Conservation (phyloP, 2,329 filamentous ascomycete genomes). For the Pseudogymnoascus destructans region DNA sequence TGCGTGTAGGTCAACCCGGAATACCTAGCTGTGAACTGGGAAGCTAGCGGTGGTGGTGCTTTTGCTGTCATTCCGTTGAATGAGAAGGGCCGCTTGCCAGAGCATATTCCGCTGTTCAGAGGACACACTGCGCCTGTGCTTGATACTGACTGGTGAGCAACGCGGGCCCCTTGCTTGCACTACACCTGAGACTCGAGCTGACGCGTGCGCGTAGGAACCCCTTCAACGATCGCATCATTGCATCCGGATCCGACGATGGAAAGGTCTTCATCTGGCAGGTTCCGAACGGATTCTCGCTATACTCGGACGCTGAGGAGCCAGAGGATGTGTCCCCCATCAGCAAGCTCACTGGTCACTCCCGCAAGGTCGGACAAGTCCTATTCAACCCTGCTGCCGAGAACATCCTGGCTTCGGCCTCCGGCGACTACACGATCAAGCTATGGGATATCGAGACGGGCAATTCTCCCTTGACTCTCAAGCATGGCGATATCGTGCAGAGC, state of each 20-base stretch:
- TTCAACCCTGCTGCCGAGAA: slow-evolving; percentile 97
- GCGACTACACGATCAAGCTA: slow-evolving; percentile 87
- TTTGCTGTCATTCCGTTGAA: slow-evolving; percentile 89
- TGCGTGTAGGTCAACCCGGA: slow-evolving; percentile 70
- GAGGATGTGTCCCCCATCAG: slow-evolving; percentile 67
- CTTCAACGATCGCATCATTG: slow-evolving; percentile 86
- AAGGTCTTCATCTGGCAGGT: slow-evolving; percentile 97
- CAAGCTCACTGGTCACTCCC: slow-evolving; percentile 78
- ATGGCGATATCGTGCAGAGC: slow-evolving; percentile 87
- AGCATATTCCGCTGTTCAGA: slow-evolving; percentile 86
- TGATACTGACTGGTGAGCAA: slow-evolving; percentile 81
- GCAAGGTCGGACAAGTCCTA: slow-evolving; percentile 94
- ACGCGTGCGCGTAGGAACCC: slow-evolving; percentile 57
- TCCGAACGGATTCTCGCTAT: slow-evolving; percentile 71
- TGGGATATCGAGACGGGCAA: slow-evolving; percentile 84
- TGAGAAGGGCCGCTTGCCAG: slow-evolving; percentile 81
- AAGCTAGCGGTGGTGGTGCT: slow-evolving; percentile 85
- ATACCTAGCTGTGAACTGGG: slow-evolving; percentile 97
- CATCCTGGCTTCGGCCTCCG: slow-evolving; percentile 86
- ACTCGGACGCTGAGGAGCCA: slow-evolving; percentile 74
- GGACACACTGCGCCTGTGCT: slow-evolving; percentile 92
- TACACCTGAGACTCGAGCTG: slow-evolving; percentile 10
- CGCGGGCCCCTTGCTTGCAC: slow-evolving; percentile 11
- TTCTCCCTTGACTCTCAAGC: slow-evolving; percentile 62
- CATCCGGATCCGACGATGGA: slow-evolving; percentile 89